Percentiles rank a stretch among this genome's conserved stretches.
These are phyloP conservation scores for Calonectria naviculata DNA, from an alignment of 2,329 filamentous ascomycete species.

Conservation along the genomic window DNA sequence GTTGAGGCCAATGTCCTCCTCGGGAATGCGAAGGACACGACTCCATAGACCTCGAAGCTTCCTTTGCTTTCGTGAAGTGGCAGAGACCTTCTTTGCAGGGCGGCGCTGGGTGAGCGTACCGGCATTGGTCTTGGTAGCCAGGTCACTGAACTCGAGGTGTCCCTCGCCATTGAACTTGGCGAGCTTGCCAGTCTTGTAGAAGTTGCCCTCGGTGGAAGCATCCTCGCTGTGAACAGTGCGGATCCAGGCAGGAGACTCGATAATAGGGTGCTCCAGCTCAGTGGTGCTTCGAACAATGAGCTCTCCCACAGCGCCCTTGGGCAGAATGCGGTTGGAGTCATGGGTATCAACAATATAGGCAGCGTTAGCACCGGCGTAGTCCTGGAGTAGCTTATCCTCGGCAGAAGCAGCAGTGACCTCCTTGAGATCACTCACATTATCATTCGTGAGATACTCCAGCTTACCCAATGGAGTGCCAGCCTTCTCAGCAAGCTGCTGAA, in stretches of 20 bases:
- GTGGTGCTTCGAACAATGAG: not conserved
- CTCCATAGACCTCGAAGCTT: constrained; percentile 61
- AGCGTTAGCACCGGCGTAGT: not conserved
- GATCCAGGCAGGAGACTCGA: constrained; percentile 45
- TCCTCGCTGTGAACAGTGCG: constrained; percentile 23
- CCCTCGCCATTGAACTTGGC: constrained; percentile 50
- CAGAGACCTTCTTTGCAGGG: constrained; percentile 46
- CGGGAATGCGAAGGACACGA: constrained; percentile 51
- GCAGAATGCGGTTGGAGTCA: not conserved
- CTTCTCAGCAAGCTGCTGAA: constrained; percentile 58
- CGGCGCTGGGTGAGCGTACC: constrained; percentile 17
- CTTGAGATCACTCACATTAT: constrained; percentile 48
- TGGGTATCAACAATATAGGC: not conserved
- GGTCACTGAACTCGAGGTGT: constrained; percentile 44
- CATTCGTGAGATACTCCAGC: constrained; percentile 46
- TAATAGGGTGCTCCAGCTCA: constrained; percentile 16
- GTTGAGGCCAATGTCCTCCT: constrained; percentile 61
- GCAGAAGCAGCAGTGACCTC: constrained; percentile 5
- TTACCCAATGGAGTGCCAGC: constrained; percentile 45
- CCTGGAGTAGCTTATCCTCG: not conserved
- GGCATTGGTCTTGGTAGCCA: constrained; percentile 16
- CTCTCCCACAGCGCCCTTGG: not conserved
- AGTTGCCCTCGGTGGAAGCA: constrained; percentile 24
- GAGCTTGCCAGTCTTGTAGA: constrained; percentile 55
- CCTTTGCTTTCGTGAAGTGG: constrained; percentile 48